Evolutionary conservation across 495 filamentous ascomycete genomes (phyloP), one percentile per base, ranked within the genome.

Genomic region (Cudoniella acicularis): DNA sequence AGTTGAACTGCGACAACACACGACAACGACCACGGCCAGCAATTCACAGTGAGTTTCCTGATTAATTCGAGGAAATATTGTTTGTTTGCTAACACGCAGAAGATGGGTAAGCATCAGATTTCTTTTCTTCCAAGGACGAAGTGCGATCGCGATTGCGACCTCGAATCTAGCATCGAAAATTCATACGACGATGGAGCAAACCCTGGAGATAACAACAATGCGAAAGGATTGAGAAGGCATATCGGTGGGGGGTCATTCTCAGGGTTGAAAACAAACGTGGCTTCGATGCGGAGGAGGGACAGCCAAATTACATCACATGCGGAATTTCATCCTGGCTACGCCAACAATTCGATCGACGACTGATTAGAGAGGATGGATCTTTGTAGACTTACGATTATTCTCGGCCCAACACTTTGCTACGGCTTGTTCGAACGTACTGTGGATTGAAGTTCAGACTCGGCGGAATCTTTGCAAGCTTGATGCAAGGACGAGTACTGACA

Each of bases 1-100:
- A 61, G 21, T 58, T 36, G 54, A 57, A 25, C 69, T 67, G 69
- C 67, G 74, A 72, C 73, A 78, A 72, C 75, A 70, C 72, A 75
- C 73, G 73, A 80, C 76, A 72, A 75, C 74, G 76, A 74, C 78
- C 74, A 77, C 77, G 75, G 76, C 73, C 74, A 63, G 27, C 20
- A 59, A 41, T 59, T 63, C 63, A 83, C 72, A 81, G 79, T 83
- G 63, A 75, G 79, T 78, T 58, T 55, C 49, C 36, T 27, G 50
- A 13, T 10, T 54, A 30, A 23, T 41, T 11, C 3, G 10, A 36
- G 42, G 22, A 43, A 45, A 64, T 72, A 69, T 72, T 76, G 67
- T 65, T 65, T 51, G 57, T 54, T 56, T 65, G 57, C 71, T 64
- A 65, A 66, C 48, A n/a, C 56, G 16, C 1, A 27, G 52, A 59